phyloP scores from a whole-genome alignment of 2,329 filamentous ascomycete genomes.

The Rutstroemia sydowiana region DNA sequence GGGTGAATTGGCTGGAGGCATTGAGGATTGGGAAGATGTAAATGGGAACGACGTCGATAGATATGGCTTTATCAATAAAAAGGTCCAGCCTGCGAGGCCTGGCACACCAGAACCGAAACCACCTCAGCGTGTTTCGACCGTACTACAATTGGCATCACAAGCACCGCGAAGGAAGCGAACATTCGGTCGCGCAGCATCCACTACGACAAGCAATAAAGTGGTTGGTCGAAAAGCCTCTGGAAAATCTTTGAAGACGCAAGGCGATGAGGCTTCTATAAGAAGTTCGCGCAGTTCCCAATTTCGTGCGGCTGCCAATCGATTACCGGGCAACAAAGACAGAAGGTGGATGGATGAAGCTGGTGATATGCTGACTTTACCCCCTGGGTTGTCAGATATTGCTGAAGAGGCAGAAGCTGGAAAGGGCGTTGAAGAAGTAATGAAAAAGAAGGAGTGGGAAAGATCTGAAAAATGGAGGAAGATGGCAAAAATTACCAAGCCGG shows the following conservation, averaged over 20 bases:
- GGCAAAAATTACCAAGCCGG: conserved; percentile 49
- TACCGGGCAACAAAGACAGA: conserved; percentile 54
- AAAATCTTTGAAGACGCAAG: conserved; percentile 46
- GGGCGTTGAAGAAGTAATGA: conserved; percentile 48
- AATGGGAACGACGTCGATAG: conserved; percentile 55
- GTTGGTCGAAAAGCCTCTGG: conserved; percentile 46
- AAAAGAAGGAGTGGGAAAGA: conserved; percentile 55
- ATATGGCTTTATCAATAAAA: conserved; percentile 57
- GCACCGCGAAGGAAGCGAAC: conserved; percentile 25
- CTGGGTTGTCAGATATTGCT: conserved; percentile 47
- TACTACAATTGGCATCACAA: conserved; percentile 27
- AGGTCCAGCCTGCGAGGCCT: conserved; percentile 33
- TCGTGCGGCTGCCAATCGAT: conserved; percentile 49
- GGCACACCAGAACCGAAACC: conserved; percentile 30
- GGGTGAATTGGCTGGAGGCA: conserved; percentile 47
- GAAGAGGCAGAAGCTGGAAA: conserved; percentile 49
- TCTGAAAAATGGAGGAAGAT: conserved; percentile 63
- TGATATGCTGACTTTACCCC: conserved; percentile 57
- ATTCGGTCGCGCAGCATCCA: conserved; percentile 25
- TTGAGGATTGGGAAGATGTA: conserved; percentile 63
- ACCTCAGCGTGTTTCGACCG: conserved; percentile 27
- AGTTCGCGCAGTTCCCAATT: conserved; percentile 46
- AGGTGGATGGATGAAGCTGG: conserved; percentile 57
- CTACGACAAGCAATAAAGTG: conserved; percentile 14
- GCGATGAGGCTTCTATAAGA: conserved; percentile 27